These are phyloP conservation scores for Melanogaster broomeanus DNA, from an alignment of 768 basidiomycete species.

Conservation along the genomic window DNA sequence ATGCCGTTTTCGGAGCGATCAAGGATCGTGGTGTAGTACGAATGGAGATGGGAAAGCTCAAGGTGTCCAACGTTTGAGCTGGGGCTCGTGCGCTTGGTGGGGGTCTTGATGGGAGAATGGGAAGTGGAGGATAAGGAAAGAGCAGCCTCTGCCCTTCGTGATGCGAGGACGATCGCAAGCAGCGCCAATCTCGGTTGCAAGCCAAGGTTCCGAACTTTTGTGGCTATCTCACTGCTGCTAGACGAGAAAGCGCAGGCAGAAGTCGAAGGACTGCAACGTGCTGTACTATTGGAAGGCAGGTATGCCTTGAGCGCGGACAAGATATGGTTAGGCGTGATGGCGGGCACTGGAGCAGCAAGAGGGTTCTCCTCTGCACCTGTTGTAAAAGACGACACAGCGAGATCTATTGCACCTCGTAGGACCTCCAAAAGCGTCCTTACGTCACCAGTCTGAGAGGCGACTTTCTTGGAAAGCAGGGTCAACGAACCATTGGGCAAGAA, in stretches of 20 bases:
- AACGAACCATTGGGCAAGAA: conserved; percentile 67
- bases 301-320: conserved; percentile 76
- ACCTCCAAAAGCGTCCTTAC: conserved; percentile 81
- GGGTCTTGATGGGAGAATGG: conserved; percentile 36
- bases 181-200: conserved; percentile 75
- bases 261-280: conserved; percentile 8
- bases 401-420: conserved; percentile 75
- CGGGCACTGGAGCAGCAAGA: conserved; percentile 36
- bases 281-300: conserved; percentile 41
- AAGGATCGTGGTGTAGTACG: conserved; percentile 63
- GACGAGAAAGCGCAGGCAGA: conserved; percentile 23
- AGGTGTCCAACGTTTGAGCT: conserved; percentile 41
- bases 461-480: conserved; percentile 73
- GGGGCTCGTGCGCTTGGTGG: conserved; percentile 54
- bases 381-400: conserved; percentile 44
- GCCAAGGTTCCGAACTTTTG: conserved; percentile 68
- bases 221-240: conserved; percentile 59
- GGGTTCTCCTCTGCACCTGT: conserved; percentile 20
- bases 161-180: conserved; percentile 62
- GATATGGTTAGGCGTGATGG: conserved; percentile 67
- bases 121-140: conserved; percentile 49
- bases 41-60: conserved; percentile 62
- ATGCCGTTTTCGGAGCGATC: conserved; percentile 52
- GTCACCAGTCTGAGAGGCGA: conserved; percentile 82
- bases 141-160: conserved; percentile 59